A percentile compares a stretch with the other conserved stretches of the same genome.
These are phyloP conservation scores for Quercus aquifolioides DNA, from an alignment of 306 rosid genomes.

Conservation along the genomic window DNA sequence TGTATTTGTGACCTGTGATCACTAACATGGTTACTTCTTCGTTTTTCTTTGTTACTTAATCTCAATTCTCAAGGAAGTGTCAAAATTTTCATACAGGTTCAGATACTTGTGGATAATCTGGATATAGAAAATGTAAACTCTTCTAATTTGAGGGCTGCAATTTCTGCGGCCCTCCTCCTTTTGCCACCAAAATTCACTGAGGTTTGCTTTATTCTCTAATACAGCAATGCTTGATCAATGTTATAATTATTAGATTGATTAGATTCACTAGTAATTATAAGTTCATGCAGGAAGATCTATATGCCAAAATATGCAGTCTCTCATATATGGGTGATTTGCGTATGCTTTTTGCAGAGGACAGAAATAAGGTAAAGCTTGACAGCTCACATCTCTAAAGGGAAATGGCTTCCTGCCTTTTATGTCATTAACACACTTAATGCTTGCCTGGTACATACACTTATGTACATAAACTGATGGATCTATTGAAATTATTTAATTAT, in stretches of 20 bases:
- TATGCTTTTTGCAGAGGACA: constrained; percentile 96
- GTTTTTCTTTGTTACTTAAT: neutral
- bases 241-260: constrained; percentile 3
- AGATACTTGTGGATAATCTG: constrained; percentile 61
- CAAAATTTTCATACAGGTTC: constrained; percentile 49
- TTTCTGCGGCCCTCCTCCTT: constrained; percentile 85
- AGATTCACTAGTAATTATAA: constrained; percentile 8
- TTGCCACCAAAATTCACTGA: constrained; percentile 77
- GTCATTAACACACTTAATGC: constrained; percentile 2
- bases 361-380: constrained; percentile 61
- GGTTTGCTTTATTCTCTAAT: constrained; percentile 42
- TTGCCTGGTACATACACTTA: neutral
- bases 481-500: neutral
- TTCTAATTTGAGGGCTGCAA: constrained; percentile 78
- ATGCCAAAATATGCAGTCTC: constrained; percentile 89
- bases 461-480: constrained; percentile 7
- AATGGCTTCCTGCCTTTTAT: constrained; percentile 2
- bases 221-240: constrained; percentile 12
- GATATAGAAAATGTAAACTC: constrained; percentile 49
- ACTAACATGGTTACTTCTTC: neutral
- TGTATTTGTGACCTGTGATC: neutral
- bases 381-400: constrained; percentile 15
- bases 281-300: constrained; percentile 72
- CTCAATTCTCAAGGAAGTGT: neutral
- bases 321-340: constrained; percentile 87